Base-by-base conservation (phyloP, 2,329 filamentous ascomycete genomes). In the Xylaria sp. region DNA sequence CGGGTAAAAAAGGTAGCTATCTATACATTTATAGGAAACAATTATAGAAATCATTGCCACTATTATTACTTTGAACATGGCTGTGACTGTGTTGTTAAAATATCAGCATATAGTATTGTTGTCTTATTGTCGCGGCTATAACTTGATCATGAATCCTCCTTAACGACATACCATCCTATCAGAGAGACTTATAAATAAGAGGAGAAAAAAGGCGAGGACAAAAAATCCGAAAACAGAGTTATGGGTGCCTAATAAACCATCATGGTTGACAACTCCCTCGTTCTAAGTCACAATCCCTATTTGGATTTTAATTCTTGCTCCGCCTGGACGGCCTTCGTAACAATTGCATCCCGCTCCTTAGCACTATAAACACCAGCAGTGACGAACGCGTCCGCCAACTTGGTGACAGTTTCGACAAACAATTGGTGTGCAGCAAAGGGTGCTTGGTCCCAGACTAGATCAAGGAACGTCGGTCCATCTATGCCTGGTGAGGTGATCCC, bases 401-500 rank as follows among this genome's bases (percentile, higher is more conserved):
- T 63, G 2, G 65, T 66, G 9, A 78, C 75, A 9, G 70, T 66
- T 42, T 71, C 59, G 3, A 79, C 74, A 35, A 78, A 78, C 2
- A 32, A 68, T 10, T 60, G 69, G 16, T 78, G 76, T 13, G 70
- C 65, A 0, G 48, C 69, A 54, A 79, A 79, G n/a, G 77, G 78
- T 37, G 78, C 74, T 48, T 71, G 61, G 35, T 78, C 77, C 77
- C 77, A 79, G 1, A 79, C 64, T 23, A 78, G 10, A 54, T 79
- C 78, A 2, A 79, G 68, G 63, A 79, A 78, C 4, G 78, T 79
- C 55, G 74, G 77, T 40, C 78, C 77, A 59, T 79, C 77, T 9
- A 71, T 70, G 12, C 77, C 78, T 1, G 78, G 78, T 16, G 73
- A 75, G 42, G 55, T 48, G 9, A 78, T 70, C 1, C 77, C 77